Evolutionary conservation across 805 yeast species (phyloP).

Genomic region (Suhomyces sp.): DNA sequence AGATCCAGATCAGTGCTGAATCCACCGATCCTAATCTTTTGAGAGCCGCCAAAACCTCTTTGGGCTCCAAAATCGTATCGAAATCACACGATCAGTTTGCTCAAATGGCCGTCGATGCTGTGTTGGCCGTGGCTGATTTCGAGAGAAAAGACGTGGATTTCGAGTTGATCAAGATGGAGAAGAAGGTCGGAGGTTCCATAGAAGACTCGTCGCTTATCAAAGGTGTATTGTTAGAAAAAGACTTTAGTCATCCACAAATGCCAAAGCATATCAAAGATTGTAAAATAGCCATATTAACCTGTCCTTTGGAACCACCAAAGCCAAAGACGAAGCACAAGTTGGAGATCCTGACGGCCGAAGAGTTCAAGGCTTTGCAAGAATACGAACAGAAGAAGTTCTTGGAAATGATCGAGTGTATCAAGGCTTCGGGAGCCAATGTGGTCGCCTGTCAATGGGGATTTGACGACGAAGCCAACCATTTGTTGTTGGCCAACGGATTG

Average conservation of each 20-base stretch:
- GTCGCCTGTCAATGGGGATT: constrained; percentile 99
- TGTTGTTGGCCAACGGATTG: constrained; percentile 78
- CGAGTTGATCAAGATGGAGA: constrained; percentile 92
- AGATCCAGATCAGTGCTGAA: constrained; percentile 49
- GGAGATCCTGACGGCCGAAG: constrained; percentile 91
- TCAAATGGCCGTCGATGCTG: constrained; percentile 95
- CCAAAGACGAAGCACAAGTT: constrained; percentile 98
- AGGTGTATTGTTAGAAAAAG: constrained; percentile 94
- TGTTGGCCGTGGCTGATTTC: constrained; percentile 85
- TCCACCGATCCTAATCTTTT: constrained; percentile 57
- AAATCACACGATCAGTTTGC: constrained; percentile 93
- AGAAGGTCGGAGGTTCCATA: constrained; percentile 91
- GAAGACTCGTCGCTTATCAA: constrained; percentile 80
- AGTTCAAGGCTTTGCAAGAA: constrained; percentile 82
- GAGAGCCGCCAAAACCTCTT: constrained; percentile 90
- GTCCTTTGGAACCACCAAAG: constrained; percentile 99
- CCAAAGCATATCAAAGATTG: constrained; percentile 75
- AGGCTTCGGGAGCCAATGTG: constrained; percentile 88
- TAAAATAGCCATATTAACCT: constrained; percentile 89
- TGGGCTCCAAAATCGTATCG: constrained; percentile 94
- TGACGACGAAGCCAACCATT: constrained; percentile 96
- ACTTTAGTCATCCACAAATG: constrained; percentile 98
- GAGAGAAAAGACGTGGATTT: constrained; percentile 94
- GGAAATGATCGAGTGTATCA: constrained; percentile 85
- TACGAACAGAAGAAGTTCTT: constrained; percentile 89